Evolutionary conservation across 768 basidiomycete genomes (phyloP), one percentile per base, ranked within the genome.

Genomic region (Leccinum disarticulatum): DNA sequence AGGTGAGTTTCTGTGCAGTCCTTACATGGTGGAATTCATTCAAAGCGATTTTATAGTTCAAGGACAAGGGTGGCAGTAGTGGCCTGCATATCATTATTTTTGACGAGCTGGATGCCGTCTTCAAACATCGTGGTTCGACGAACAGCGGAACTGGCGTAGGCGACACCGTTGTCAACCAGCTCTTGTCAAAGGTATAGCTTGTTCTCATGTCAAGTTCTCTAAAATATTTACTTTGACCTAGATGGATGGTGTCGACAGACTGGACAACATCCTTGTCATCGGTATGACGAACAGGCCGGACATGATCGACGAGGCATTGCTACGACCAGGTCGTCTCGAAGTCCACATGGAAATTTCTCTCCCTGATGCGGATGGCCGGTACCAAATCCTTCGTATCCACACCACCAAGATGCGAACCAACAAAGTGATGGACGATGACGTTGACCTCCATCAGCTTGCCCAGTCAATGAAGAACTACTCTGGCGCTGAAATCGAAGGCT

Each of bases 291-390:
- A 99, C 74, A 88, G 97, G 61, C 77, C 86, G 47, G 97, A 99
- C 80, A 93, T 99, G 95, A 98, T 99, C 66, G 97, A 99, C 68
- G 97, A 99, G 71, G 97, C 96, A 8, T 83, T 98, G 2, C 83
- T 98, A 6, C 95, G 97, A 67, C 95, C 97, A 1, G 97, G 97
- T 47, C 95, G 97, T 80, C 88, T 99, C 51, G 97, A 99, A 73
- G 95, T 98, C 14, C 97, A 98, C 76, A 97, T 99, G 89, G 97
- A 99, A 76, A 98, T 99, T 61, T 98, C 95, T 3, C 81, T 99
- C 1, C 97, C 97, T 0, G 96, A 98, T 69, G 95, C 94, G 69
- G 76, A 88, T 2, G 97, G 97, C 30, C 91, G 97, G 2, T 79
- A 81, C 59, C 97, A 99, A 76, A 99, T 98, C 66, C 82, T 99